Percentiles rank a stretch among this genome's conserved stretches.
Conservation (phyloP, 2,329 filamentous ascomycete species). For the Daldinia sp. region DNA sequence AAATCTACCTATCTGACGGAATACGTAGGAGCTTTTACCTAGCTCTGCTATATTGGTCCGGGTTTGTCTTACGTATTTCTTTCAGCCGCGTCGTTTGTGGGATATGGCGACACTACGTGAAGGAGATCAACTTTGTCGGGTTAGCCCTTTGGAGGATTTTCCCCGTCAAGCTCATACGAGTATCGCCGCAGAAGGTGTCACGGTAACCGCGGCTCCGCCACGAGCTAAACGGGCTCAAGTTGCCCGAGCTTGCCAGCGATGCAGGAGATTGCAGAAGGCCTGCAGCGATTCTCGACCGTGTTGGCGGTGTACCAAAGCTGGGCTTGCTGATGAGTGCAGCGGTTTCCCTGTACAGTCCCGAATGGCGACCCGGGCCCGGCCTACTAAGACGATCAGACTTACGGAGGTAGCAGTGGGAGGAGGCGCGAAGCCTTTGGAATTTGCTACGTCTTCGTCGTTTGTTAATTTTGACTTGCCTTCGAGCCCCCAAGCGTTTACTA, state of each 20-base stretch:
- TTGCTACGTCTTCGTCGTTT: slow-evolving; percentile 23
- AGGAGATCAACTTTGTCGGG: background rate
- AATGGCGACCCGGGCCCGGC: slow-evolving; percentile 2
- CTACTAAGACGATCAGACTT: slow-evolving; percentile 6
- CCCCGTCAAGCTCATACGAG: background rate
- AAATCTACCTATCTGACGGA: too few species aligned
- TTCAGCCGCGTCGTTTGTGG: background rate
- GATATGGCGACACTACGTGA: background rate
- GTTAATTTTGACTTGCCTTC: slow-evolving; percentile 34
- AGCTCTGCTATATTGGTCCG: background rate
- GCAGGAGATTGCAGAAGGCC: slow-evolving; percentile 53
- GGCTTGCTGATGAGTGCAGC: slow-evolving; percentile 51
- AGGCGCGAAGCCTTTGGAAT: slow-evolving; percentile 10
- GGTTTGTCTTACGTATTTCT: background rate
- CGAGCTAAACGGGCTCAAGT: slow-evolving; percentile 52
- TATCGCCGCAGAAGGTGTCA: slow-evolving; percentile 4
- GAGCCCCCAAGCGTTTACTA: slow-evolving; percentile 36
- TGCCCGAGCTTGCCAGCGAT: slow-evolving; percentile 54
- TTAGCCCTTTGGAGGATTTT: background rate
- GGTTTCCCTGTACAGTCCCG: slow-evolving; percentile 7
- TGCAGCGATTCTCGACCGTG: slow-evolving; percentile 57
- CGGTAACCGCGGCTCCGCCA: slow-evolving; percentile 4
- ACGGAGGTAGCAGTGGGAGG: slow-evolving; percentile 5
- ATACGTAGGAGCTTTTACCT: background rate
- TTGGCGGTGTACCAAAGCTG: slow-evolving; percentile 52